These are phyloP conservation scores for Candida corydali DNA, from an alignment of 805 yeast species.

Conservation along the genomic window DNA sequence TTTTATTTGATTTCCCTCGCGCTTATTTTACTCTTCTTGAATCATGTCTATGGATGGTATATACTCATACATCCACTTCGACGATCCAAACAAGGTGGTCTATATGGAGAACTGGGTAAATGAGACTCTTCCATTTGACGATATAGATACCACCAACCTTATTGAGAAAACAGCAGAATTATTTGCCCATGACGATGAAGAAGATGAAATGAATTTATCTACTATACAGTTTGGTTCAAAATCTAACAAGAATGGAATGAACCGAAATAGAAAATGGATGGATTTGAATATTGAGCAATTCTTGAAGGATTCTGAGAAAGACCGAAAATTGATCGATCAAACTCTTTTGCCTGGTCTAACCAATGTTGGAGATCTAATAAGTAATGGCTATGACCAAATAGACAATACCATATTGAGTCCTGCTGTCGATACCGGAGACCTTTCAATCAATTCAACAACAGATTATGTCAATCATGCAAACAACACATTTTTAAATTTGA, in stretches of 20 bases:
- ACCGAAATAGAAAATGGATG: slow-evolving; percentile 31
- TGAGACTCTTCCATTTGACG: slow-evolving; percentile 38
- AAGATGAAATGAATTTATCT: slow-evolving; percentile 37
- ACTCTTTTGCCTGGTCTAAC: slow-evolving; percentile 30
- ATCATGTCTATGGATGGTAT: slow-evolving; percentile 16
- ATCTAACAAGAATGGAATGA: slow-evolving; percentile 27
- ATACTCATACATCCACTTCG: slow-evolving; percentile 32
- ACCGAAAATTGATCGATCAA: slow-evolving; percentile 17
- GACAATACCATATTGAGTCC: slow-evolving; percentile 21
- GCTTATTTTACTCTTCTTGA: no score
- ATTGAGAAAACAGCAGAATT: slow-evolving; percentile 32
- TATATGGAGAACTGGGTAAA: slow-evolving; percentile 41
- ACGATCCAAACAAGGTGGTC: slow-evolving; percentile 34
- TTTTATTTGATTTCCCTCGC: not conserved
- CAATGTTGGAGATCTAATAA: slow-evolving; percentile 28
- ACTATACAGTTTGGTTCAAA: slow-evolving; percentile 37
- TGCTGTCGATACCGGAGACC: slow-evolving; percentile 21
- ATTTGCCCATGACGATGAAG: slow-evolving; percentile 39
- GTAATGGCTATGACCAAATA: slow-evolving; percentile 25
- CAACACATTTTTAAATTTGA: slow-evolving; percentile 14
- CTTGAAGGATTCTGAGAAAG: slow-evolving; percentile 8
- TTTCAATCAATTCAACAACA: slow-evolving; percentile 28
- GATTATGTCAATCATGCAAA: slow-evolving; percentile 22
- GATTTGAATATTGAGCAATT: slow-evolving; percentile 27
- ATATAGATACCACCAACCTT: slow-evolving; percentile 35